Base-by-base conservation (phyloP, 768 basidiomycete genomes). In the Galerina sulciceps region DNA sequence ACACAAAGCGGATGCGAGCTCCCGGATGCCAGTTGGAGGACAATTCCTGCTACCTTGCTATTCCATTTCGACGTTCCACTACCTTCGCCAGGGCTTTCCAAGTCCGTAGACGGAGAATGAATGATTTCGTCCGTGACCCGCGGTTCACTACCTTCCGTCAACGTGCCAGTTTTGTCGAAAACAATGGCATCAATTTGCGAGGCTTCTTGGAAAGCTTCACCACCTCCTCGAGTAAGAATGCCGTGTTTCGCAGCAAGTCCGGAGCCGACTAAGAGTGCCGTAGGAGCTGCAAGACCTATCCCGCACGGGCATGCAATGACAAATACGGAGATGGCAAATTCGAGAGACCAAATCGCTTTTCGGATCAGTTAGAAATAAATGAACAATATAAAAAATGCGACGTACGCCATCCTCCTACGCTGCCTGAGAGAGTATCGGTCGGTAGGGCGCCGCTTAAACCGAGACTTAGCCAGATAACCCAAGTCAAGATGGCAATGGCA, bases 251-350 rank as follows among this genome's bases (percentile, higher is more conserved):
- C 93, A 1, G 90, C 88, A 4, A 95, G 75, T 2, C 93, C 93
- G 4, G 87, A 85, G 4, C 93, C 93, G 4, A 95, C 92, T 2
- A 93, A 81, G 34, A 93, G 81, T 9, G 93, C 93, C 0, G 92
- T 93, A 0, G 93, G 93, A 2, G 91, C 92, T 2, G 93, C 93
- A 8, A 95, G 81, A 31, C 89, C 91, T 34, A 93, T 90, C 8
- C 92, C 91, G 63, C 92, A 94, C 2, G 93, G 93, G 69, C 93
- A 94, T 4, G 93, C 90, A 15, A 93, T 86, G 10, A 94, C 90
- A 57, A 94, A 88, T 9, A 89, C 89, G 3, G 91, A 84, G 35
- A 94, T 90, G 2, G 90, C 85, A 66, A 95, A 94, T 64, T 92
- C 85, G 15, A 94, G 76, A 1, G 91, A 87, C 88, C 89, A 90